phyloP scores from a whole-genome alignment of 352 stramenopile species.

The Phytopythium delawarense region DNA sequence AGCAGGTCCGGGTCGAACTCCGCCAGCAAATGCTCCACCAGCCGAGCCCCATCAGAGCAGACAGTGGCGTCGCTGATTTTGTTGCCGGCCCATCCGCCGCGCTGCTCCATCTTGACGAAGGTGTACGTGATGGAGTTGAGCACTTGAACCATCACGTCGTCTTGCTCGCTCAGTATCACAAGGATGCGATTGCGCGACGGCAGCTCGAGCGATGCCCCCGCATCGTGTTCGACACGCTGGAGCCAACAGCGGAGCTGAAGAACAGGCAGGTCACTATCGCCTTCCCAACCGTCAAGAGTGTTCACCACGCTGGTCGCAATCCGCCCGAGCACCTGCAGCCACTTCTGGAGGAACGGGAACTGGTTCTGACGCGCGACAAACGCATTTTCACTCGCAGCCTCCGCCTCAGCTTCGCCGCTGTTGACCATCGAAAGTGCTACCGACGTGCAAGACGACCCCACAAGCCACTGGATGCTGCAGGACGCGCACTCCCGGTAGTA shows the following conservation, averaged over 20 bases:
- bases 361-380: constrained; percentile 31
- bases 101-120: constrained; percentile 1
- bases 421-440: constrained; percentile 24
- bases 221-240: background rate
- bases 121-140: constrained; percentile 38
- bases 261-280: background rate
- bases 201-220: background rate
- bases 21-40: constrained; percentile 11
- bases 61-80: background rate
- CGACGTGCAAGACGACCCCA: constrained; percentile 21
- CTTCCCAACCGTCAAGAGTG: background rate
- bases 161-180: constrained; percentile 56
- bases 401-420: constrained; percentile 4
- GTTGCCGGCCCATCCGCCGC: background rate
- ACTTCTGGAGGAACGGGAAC: constrained; percentile 63
- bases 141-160: constrained; percentile 68
- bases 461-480: constrained; percentile 15
- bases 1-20: constrained; percentile 51
- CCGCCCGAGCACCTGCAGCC: constrained; percentile 32
- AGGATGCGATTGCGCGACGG: constrained; percentile 35
- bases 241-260: background rate
- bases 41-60: background rate
- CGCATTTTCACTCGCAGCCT: constrained; percentile 17
- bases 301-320: constrained; percentile 20
- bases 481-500: constrained; percentile 22